Base-by-base conservation (phyloP, 1,284 basidiomycete species). In the Ceratobasidium sp. region DNA sequence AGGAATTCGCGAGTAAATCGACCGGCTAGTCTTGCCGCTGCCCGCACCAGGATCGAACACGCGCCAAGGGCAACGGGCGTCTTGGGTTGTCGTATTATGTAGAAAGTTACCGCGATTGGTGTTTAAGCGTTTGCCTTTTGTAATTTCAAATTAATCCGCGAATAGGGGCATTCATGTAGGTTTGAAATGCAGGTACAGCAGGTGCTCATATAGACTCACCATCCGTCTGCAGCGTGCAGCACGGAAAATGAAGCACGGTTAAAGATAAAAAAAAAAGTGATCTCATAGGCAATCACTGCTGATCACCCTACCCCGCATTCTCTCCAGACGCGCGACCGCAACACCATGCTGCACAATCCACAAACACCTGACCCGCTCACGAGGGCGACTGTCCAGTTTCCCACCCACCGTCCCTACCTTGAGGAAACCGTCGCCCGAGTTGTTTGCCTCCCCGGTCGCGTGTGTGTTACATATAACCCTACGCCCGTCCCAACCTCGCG, bases 111-210 rank as follows among this genome's bases (percentile, higher is more conserved):
- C 62, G 35, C 8, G 41, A 65, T 74, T 74, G 57, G 70, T 62
- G 30, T 74, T 74, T 74, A 74, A 74, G 71, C 71, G n/a, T 74
- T 68, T 68, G 48, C 54, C 66, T 68, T 74, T 50, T 48, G 48
- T 48, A 52, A 44, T 50, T 65, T 74, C n/a, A 57, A 60, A 73
- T 57, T 35, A 44, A 71, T 73, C 52, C 27, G 12, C 6, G 44
- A 41, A 65, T 65, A 65, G 62, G 62, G 62, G 62, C n/a, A 48
- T 65, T 41, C 62, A 48, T 27, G 62, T 65, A 48, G 23, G n/a
- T 46, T 48, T 65, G 62, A 65, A 65, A 65, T 65, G 20, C 44
- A 38, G 62, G 44, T 65, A 48, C 27, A 38, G 41, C n/a, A 23
- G 23, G 44, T 48, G 27, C n/a, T 65, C n/a, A 46, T 65, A 65